phyloP scores from a whole-genome alignment of 106 monocot species.

The Platanthera guangdongensis region DNA sequence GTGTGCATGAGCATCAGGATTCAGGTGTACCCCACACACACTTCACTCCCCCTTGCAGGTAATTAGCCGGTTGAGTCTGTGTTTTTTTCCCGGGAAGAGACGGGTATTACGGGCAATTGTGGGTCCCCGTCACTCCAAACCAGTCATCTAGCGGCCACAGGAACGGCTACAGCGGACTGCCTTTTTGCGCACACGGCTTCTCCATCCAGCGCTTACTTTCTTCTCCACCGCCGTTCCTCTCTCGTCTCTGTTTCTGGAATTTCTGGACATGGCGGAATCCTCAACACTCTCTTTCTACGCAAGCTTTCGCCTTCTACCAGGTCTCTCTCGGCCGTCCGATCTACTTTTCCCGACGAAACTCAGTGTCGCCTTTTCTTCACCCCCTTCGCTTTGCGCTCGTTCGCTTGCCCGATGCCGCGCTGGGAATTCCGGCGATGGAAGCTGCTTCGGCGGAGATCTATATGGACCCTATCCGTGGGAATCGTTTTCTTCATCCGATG shows the following conservation, averaged over 20 bases:
- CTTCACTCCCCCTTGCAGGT: no score
- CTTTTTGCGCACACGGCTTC: conserved; percentile 3
- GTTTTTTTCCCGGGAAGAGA: no score
- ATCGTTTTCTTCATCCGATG: conserved; percentile 21
- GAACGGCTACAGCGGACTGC: background rate
- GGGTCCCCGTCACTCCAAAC: no score
- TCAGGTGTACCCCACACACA: no score
- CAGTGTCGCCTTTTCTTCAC: background rate
- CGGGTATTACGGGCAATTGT: no score
- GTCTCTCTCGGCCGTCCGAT: background rate
- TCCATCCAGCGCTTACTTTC: conserved; percentile 16
- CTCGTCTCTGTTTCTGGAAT: conserved; percentile 1
- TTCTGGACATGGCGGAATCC: conserved; percentile 2
- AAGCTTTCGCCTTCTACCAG: conserved; percentile 3
- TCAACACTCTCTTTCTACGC: conserved; percentile 12
- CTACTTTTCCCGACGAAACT: background rate
- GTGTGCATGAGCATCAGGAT: no score
- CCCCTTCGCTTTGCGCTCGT: background rate
- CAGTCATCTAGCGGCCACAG: background rate
- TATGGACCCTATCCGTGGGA: conserved; percentile 80
- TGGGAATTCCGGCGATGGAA: conserved; percentile 25
- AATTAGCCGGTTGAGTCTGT: no score
- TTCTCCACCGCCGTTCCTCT: conserved; percentile 22
- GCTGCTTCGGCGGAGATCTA: conserved; percentile 31
- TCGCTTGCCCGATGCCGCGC: conserved; percentile 18